These are phyloP conservation scores for Vigna angularis DNA, from an alignment of 306 rosid species.

Conservation along the genomic window DNA sequence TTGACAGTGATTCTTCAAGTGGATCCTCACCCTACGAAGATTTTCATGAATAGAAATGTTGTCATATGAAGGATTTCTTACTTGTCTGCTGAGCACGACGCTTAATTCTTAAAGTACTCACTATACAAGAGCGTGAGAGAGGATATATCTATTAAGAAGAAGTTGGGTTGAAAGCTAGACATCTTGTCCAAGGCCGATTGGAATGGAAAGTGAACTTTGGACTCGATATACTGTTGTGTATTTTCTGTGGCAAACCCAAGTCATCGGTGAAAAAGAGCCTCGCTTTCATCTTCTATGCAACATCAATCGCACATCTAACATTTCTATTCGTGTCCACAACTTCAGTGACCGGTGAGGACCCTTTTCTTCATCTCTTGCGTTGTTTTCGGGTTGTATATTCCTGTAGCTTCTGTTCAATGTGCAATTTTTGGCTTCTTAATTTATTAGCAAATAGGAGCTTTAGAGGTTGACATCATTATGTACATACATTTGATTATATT, in stretches of 20 bases:
- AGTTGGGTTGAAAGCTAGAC: conserved; percentile 37
- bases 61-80: conserved; percentile 32
- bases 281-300: conserved; percentile 22
- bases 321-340: conserved; percentile 29
- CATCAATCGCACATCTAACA: conserved; percentile 34
- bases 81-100: conserved; percentile 27
- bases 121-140: neutral
- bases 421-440: conserved; percentile 44
- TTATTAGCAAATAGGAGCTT: conserved; percentile 42
- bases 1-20: conserved; percentile 86
- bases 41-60: conserved; percentile 66
- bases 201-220: conserved; percentile 36
- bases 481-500: conserved; percentile 50
- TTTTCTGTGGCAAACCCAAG: conserved; percentile 28
- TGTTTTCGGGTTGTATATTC: conserved; percentile 49
- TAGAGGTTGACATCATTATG: conserved; percentile 47
- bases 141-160: conserved; percentile 30
- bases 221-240: neutral
- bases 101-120: conserved; percentile 21
- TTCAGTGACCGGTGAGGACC: conserved; percentile 27
- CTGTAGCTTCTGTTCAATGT: conserved; percentile 48
- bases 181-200: conserved; percentile 18
- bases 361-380: conserved; percentile 11
- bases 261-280: conserved; percentile 35
- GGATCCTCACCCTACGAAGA: conserved; percentile 94